phyloP scores from a whole-genome alignment of 768 basidiomycete species.

The Amanita pallidorosea region DNA sequence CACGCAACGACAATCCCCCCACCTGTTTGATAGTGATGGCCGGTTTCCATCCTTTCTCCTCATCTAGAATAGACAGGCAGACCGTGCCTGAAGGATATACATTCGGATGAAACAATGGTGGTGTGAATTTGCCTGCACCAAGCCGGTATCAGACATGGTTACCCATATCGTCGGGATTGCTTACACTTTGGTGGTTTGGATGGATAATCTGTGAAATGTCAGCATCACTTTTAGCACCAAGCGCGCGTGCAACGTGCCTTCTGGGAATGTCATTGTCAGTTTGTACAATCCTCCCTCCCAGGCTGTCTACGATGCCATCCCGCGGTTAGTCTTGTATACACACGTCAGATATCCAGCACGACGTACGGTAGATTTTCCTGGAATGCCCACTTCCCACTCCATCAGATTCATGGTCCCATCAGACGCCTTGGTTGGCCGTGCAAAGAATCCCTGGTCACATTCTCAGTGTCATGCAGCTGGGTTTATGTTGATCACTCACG shows the following conservation, averaged over 20 bases:
- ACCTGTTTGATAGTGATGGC: slow-evolving; percentile 99
- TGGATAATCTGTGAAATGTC: slow-evolving; percentile 61
- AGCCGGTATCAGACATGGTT: not conserved
- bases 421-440: slow-evolving; percentile 78
- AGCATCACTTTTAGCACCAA: not conserved
- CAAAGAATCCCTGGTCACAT: slow-evolving; percentile 79
- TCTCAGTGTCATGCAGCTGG: not conserved
- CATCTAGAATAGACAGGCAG: slow-evolving; percentile 94
- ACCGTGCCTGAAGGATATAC: slow-evolving; percentile 99
- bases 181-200: slow-evolving; percentile 90
- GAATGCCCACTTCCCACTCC: slow-evolving; percentile 99
- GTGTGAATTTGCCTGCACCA: slow-evolving; percentile 83
- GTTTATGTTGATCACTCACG: slow-evolving; percentile 40
- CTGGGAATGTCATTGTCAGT: slow-evolving; percentile 89
- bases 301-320: slow-evolving; percentile 50
- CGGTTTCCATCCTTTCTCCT: slow-evolving; percentile 99
- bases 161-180: slow-evolving; percentile 8
- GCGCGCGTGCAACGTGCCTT: slow-evolving; percentile 46
- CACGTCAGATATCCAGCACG: slow-evolving; percentile 7
- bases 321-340: slow-evolving; percentile 8
- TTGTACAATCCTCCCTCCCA: slow-evolving; percentile 98
- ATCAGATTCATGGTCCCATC: slow-evolving; percentile 96
- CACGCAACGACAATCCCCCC: slow-evolving; percentile 6
- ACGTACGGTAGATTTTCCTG: slow-evolving; percentile 81
- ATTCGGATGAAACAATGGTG: slow-evolving; percentile 94